These are phyloP conservation scores for Lobosporangium transversale DNA, from an alignment of 192 early-diverging fungal genomes.

Conservation along the genomic window DNA sequence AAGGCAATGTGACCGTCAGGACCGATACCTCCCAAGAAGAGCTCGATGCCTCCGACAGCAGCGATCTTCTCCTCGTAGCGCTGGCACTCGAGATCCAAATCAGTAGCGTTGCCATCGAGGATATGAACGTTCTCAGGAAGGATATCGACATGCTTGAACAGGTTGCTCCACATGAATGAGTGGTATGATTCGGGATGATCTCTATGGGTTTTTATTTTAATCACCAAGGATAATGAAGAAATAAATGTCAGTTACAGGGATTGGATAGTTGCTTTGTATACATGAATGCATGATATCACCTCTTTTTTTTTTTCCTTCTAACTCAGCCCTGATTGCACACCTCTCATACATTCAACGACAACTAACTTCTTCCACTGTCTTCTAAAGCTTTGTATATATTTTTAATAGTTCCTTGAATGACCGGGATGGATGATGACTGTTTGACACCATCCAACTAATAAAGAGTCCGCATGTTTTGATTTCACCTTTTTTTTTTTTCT, in stretches of 20 bases:
- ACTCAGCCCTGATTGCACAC: no score
- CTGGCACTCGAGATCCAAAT: constrained; percentile 83
- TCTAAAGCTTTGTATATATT: no score
- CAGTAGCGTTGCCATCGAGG: constrained; percentile 84
- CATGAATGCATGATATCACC: constrained; percentile 11
- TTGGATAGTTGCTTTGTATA: neutral
- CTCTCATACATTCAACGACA: no score
- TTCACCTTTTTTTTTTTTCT: neutral
- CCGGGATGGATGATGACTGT: no score
- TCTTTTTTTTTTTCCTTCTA: neutral
- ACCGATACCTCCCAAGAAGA: constrained; percentile 90
- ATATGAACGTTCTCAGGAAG: constrained; percentile 85
- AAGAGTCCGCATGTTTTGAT: neutral
- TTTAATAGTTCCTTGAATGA: no score
- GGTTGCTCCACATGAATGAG: constrained; percentile 91
- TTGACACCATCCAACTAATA: neutral
- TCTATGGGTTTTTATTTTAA: constrained; percentile 42
- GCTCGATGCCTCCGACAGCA: constrained; percentile 84
- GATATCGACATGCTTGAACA: constrained; percentile 91
- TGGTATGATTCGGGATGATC: constrained; percentile 91
- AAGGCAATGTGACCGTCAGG: constrained; percentile 94
- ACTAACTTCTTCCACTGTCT: no score
- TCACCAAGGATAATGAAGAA: neutral
- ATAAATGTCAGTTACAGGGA: neutral
- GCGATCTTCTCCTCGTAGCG: constrained; percentile 84